Conservation (phyloP, 257 asterid genomes). For the Solanum tarapatanum region DNA sequence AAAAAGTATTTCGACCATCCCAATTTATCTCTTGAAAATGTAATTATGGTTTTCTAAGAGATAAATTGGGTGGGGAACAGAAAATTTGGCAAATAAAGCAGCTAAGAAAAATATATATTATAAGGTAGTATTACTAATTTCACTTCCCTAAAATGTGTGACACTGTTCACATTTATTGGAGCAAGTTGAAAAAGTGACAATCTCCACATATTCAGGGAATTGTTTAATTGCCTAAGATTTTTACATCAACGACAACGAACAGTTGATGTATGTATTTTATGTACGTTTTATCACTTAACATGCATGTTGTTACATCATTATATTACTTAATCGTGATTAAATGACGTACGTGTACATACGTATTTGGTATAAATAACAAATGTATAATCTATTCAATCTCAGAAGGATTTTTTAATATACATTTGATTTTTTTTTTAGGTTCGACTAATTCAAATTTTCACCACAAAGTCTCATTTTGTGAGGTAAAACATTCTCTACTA, state of each 20-base stretch:
- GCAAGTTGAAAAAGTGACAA: background rate
- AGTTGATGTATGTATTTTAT: background rate
- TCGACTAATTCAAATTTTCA: background rate
- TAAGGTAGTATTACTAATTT: background rate
- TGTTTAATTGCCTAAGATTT: background rate
- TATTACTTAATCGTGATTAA: too few relatives aligned
- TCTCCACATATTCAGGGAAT: background rate
- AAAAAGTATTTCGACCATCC: background rate
- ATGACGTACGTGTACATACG: too few relatives aligned
- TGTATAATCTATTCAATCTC: too few relatives aligned
- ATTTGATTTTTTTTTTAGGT: background rate
- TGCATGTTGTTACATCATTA: too few relatives aligned
- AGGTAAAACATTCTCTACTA: background rate
- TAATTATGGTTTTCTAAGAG: background rate
- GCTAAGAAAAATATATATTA: background rate
- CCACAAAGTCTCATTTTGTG: background rate
- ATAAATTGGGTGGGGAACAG: background rate
- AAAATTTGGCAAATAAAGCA: background rate
- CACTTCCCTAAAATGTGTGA: background rate
- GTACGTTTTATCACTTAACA: background rate
- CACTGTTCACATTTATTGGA: background rate
- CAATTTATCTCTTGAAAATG: too few relatives aligned
- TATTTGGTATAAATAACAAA: too few relatives aligned
- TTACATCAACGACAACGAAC: background rate
- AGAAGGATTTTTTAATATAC: too few relatives aligned